phyloP scores from a whole-genome alignment of 305 asterid genomes.

The Caryopteris hybrid region DNA sequence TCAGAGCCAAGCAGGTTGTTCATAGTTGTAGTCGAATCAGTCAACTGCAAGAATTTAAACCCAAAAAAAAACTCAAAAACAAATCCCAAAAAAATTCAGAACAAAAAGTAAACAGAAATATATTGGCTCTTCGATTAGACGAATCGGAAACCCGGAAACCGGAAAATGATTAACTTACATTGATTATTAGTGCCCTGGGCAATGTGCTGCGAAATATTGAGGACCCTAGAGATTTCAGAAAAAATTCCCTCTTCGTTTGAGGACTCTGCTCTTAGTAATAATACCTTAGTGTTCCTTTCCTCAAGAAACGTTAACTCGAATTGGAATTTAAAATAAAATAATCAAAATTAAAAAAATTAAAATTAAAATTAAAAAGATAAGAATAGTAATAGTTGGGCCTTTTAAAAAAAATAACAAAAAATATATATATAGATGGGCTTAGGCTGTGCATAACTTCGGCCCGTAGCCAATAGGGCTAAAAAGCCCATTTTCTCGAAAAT shows the following conservation, averaged over 20 bases:
- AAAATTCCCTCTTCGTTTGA: background rate
- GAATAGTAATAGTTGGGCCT: no score
- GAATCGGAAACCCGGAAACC: background rate
- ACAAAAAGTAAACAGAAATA: background rate
- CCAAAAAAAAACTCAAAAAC: background rate
- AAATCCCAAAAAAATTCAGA: background rate
- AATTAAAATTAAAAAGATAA: background rate
- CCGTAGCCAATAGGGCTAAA: no score
- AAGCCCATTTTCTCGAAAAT: no score
- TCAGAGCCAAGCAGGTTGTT: slow-evolving; percentile 34
- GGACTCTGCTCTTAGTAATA: background rate
- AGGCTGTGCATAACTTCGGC: no score
- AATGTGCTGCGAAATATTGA: background rate
- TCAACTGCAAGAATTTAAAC: slow-evolving; percentile 25
- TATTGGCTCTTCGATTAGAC: background rate
- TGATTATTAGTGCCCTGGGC: background rate
- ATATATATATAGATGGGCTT: no score
- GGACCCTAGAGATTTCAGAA: slow-evolving; percentile 1
- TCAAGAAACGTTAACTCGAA: slow-evolving; percentile 11
- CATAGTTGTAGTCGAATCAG: slow-evolving; percentile 41
- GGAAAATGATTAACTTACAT: slow-evolving; percentile 19
- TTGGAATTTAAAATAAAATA: no score
- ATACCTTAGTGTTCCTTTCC: slow-evolving; percentile 14
- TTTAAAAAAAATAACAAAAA: no score
- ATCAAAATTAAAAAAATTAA: no score